Evolutionary conservation across 352 stramenopile species (phyloP).

Genomic region (Phytophthora agathidicida): DNA sequence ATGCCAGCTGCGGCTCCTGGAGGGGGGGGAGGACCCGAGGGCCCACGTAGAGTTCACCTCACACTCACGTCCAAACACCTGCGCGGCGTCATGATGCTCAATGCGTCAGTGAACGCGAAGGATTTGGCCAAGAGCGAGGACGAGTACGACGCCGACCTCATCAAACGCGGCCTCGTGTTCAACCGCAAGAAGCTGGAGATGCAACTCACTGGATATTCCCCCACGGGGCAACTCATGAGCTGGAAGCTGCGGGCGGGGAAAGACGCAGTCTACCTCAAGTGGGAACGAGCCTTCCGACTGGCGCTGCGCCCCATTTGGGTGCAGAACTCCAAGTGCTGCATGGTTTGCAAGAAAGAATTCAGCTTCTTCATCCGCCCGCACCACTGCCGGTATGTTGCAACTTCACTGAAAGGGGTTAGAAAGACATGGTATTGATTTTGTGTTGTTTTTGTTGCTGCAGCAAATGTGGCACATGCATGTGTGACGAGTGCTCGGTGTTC

Average conservation of each 20-base stretch:
- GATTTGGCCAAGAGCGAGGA: slow-evolving; percentile 70
- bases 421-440: slow-evolving; percentile 5
- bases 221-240: slow-evolving; percentile 75
- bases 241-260: slow-evolving; percentile 81
- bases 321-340: slow-evolving; percentile 73
- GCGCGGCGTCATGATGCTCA: slow-evolving; percentile 86
- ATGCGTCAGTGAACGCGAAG: slow-evolving; percentile 73
- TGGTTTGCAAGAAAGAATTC: slow-evolving; percentile 81
- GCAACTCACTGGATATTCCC: slow-evolving; percentile 81
- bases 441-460: slow-evolving; percentile 28
- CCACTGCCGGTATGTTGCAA: slow-evolving; percentile 65
- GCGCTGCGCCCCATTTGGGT: slow-evolving; percentile 81
- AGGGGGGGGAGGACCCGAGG: slow-evolving; percentile 23
- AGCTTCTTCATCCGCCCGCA: slow-evolving; percentile 79
- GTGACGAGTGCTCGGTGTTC: slow-evolving; percentile 83
- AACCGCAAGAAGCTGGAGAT: slow-evolving; percentile 86
- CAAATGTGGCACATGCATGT: slow-evolving; percentile 88
- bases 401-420: neutral
- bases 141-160: slow-evolving; percentile 68
- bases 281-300: slow-evolving; percentile 81
- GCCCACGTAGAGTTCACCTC: slow-evolving; percentile 56
- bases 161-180: slow-evolving; percentile 78
- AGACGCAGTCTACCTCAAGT: slow-evolving; percentile 78
- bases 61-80: slow-evolving; percentile 81
- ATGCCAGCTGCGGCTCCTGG: slow-evolving; percentile 48